Conservation (phyloP, 305 asterid genomes). For the Solanum hybrid region DNA sequence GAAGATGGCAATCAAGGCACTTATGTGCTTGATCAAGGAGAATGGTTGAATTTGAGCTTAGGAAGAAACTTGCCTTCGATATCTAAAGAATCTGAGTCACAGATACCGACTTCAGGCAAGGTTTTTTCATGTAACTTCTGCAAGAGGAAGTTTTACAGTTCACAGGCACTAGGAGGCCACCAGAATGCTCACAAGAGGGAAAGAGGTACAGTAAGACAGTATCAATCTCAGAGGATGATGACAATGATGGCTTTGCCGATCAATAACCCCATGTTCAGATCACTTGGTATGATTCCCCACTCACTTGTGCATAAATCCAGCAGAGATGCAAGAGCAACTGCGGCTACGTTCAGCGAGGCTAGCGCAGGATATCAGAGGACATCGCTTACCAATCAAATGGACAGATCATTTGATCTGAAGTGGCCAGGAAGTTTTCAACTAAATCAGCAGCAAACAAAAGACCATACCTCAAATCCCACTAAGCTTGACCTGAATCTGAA, state of each 20-base stretch:
- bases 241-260: conserved; percentile 34
- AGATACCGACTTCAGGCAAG: conserved; percentile 1
- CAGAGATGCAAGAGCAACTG: conserved; percentile 25
- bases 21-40: background rate
- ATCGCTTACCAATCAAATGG: conserved; percentile 15
- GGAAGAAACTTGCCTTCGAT: conserved; percentile 1
- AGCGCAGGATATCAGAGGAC: conserved; percentile 24
- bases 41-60: conserved; percentile 5
- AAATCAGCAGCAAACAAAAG: conserved; percentile 29
- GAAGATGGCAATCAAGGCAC: background rate
- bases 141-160: conserved; percentile 38
- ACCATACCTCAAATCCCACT: conserved; percentile 28
- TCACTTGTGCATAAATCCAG: conserved; percentile 44
- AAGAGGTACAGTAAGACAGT: conserved; percentile 38
- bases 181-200: conserved; percentile 65
- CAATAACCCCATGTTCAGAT: conserved; percentile 41
- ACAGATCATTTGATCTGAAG: conserved; percentile 32
- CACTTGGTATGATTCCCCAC: conserved; percentile 61
- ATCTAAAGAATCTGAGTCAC: background rate
- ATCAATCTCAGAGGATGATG: conserved; percentile 56
- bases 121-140: conserved; percentile 11
- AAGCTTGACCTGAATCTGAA: conserved; percentile 56
- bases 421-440: conserved; percentile 69
- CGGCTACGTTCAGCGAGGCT: conserved; percentile 28
- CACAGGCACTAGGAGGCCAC: conserved; percentile 64